Evolutionary conservation across 441 rosid genomes (phyloP), one percentile per base, ranked within the genome.

Genomic region (Pelargonium myrrhifolium): DNA sequence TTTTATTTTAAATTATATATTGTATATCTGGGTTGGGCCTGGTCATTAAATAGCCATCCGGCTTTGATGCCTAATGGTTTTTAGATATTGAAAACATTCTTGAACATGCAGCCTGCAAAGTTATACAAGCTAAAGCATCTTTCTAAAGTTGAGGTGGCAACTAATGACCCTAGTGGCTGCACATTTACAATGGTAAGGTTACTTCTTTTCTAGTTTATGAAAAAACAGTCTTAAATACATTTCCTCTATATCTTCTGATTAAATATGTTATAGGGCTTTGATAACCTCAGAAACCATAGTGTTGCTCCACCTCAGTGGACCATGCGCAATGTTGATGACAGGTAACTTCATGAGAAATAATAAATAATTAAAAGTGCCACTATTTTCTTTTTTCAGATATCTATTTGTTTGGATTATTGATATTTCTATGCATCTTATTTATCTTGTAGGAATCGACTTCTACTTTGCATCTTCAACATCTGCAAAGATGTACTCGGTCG

Each of bases 221-320:
- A 68, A 47, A 37, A 63, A 40, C 65, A 64, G 42, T 47, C 64
- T 8, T 11, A 45, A 45, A 43, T n/a, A n/a, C n/a, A 9, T 45
- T 45, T 45, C 12, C 12, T 45, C 51, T 45, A 66, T 9, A 15
- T 53, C 49, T 72, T 71, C 81, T 83, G 74, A 85, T 66, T 55
- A 49, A 76, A 47, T 64, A 66, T 83, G 43, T 45, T 77, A 6
- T 71, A 94, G 99, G 99, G 99, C 31, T 94, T 94, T 83, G 99
- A 92, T 78, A 94, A 92, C 84, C 97, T 94, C 56, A 87, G 93
- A 83, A 89, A 84, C 84, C 96, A 89, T 80, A 87, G 88, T 76
- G 97, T 94, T 75, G 85, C 96, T 78, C 97, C 98, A 31, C 93
- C 97, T 37, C 99, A 93, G 67, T 93, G 99, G 99, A 93, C 99